phyloP scores from a whole-genome alignment of 345 rosid genomes.

The Linum trigynum region DNA sequence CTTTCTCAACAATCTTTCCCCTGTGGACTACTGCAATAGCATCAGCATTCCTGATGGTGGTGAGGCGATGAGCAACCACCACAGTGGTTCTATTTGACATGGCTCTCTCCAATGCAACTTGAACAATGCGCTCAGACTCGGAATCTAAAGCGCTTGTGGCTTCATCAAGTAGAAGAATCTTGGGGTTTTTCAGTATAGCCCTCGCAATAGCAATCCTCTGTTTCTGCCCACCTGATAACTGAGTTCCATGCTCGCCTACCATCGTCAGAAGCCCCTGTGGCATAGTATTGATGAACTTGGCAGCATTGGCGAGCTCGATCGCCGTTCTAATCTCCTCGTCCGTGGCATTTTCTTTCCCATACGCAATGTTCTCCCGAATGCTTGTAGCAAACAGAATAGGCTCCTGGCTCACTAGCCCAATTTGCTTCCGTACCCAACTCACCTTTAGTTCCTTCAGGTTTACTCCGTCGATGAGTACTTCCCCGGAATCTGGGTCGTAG shows the following conservation, averaged over 20 bases:
- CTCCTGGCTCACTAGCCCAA: conserved; percentile 66
- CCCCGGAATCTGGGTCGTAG: conserved; percentile 63
- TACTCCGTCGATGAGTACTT: conserved; percentile 50
- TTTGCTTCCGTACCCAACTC: conserved; percentile 46
- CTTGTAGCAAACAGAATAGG: conserved; percentile 47
- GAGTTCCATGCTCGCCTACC: conserved; percentile 89
- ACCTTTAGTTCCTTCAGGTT: conserved; percentile 46
- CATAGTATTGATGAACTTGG: conserved; percentile 49
- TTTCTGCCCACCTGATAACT: conserved; percentile 67
- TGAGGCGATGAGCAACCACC: conserved; percentile 79
- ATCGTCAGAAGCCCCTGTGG: conserved; percentile 78
- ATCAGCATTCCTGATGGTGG: conserved; percentile 69
- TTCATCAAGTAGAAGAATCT: conserved; percentile 80
- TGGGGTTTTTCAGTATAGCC: conserved; percentile 78
- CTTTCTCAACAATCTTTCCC: conserved; percentile 76
- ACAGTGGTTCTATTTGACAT: conserved; percentile 68
- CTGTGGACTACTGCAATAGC: conserved; percentile 60
- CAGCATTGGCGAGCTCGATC: conserved; percentile 52
- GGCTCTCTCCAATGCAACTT: conserved; percentile 57
- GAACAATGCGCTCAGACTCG: conserved; percentile 75
- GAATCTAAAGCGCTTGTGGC: conserved; percentile 83
- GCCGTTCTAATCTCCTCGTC: conserved; percentile 46
- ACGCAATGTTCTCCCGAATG: conserved; percentile 53
- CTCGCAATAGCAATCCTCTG: conserved; percentile 65
- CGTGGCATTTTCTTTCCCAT: conserved; percentile 54